phyloP scores from a whole-genome alignment of 176 grass and related monocot species.

The Areca catechu region DNA sequence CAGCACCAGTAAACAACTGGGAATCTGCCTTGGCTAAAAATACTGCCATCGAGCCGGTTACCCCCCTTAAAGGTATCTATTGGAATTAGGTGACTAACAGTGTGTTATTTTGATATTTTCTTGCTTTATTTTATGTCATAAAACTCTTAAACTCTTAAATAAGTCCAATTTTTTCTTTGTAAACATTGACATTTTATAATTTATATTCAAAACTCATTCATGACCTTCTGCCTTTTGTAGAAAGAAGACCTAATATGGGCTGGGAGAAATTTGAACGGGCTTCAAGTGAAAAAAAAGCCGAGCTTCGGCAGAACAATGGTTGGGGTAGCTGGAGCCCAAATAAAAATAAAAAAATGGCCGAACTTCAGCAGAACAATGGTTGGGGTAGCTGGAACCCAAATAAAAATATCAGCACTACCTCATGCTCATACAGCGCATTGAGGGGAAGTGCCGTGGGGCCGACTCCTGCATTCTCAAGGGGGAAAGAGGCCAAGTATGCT shows the following conservation, averaged over 20 bases:
- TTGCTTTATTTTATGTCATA: not conserved
- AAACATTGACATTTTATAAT: not conserved
- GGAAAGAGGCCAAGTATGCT: conserved; percentile 21
- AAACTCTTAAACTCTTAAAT: conserved; percentile 7
- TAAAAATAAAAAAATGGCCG: too few relatives aligned
- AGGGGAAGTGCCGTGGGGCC: conserved; percentile 77
- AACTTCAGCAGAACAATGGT: too few relatives aligned
- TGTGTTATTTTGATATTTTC: not conserved
- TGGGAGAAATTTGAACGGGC: conserved; percentile 36
- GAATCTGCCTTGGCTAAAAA: conserved; percentile 1
- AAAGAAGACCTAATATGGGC: not conserved
- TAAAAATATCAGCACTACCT: conserved; percentile 37
- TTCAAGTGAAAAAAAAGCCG: conserved; percentile 23
- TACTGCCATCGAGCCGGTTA: conserved; percentile 14
- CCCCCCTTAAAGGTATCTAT: conserved; percentile 16
- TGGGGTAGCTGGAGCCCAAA: conserved; percentile 49
- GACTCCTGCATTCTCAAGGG: conserved; percentile 54
- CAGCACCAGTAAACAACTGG: conserved; percentile 4
- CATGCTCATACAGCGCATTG: conserved; percentile 65
- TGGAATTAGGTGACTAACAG: too few relatives aligned
- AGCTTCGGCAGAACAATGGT: conserved; percentile 36
- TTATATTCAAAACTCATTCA: not conserved
- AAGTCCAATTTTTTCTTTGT: not conserved
- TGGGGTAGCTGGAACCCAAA: too few relatives aligned
- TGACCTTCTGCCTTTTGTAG: conserved; percentile 16